Conservation (phyloP, 2,329 filamentous ascomycete species). For the Zarea fungicola region DNA sequence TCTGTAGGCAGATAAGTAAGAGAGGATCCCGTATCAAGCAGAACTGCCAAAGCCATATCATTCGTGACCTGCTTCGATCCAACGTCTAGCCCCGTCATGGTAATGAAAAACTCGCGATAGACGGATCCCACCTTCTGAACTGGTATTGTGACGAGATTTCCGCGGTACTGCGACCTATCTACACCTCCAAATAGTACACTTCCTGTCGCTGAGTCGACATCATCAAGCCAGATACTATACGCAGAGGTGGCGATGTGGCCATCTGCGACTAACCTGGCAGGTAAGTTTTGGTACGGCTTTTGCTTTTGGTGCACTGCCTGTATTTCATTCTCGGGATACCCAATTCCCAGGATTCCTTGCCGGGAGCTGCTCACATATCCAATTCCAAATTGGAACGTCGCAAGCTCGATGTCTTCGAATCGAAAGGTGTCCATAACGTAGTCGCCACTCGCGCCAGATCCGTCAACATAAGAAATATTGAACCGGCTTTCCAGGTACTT, state of each 20-base stretch:
- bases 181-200: slow-evolving; percentile 72
- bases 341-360: slow-evolving; percentile 80
- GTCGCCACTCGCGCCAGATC: slow-evolving; percentile 69
- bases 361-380: slow-evolving; percentile 56
- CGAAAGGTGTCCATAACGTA: slow-evolving; percentile 71
- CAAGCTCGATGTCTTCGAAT: slow-evolving; percentile 49
- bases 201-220: slow-evolving; percentile 59
- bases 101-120: slow-evolving; percentile 63
- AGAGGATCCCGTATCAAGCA: slow-evolving; percentile 67
- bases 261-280: slow-evolving; percentile 55
- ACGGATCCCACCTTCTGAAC: slow-evolving; percentile 49
- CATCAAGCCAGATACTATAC: slow-evolving; percentile 73
- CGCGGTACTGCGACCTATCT: slow-evolving; percentile 60
- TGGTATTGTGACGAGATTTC: slow-evolving; percentile 60
- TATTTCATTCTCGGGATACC: slow-evolving; percentile 75
- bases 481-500: slow-evolving; percentile 68
- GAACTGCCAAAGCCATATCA: slow-evolving; percentile 52
- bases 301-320: slow-evolving; percentile 54
- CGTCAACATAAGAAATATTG: slow-evolving; percentile 85
- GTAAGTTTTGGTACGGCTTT: slow-evolving; percentile 62
- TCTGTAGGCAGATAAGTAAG: slow-evolving; percentile 61
- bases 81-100: slow-evolving; percentile 54
- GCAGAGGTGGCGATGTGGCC: slow-evolving; percentile 60
- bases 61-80: slow-evolving; percentile 37
- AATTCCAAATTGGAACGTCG: slow-evolving; percentile 64